Evolutionary conservation across 83 land plant species (phyloP).

Genomic region (Picea engelmannii): DNA sequence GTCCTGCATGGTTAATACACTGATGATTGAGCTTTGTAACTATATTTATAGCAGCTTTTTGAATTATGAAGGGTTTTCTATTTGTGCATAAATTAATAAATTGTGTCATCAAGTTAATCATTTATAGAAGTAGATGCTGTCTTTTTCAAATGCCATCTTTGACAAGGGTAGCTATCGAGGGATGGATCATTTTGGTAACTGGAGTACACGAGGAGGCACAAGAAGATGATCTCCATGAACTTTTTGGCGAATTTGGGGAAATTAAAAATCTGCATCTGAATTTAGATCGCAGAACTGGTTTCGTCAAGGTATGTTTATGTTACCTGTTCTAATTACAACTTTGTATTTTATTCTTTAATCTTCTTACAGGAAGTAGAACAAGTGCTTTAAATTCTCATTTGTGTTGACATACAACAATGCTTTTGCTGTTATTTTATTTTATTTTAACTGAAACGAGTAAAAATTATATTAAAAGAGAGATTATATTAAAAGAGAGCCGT

Average conservation of each 20-base stretch:
- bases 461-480: too few relatives aligned
- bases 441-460: too few relatives aligned
- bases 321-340: too few relatives aligned
- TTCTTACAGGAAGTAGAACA: too few relatives aligned
- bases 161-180: constrained; percentile 76
- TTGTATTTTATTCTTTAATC: too few relatives aligned
- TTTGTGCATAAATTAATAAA: neutral
- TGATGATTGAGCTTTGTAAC: too few relatives aligned
- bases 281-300: constrained; percentile 98
- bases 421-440: too few relatives aligned
- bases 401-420: too few relatives aligned
- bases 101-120: neutral
- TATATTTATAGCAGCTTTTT: neutral
- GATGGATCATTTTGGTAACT: constrained; percentile 96
- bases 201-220: constrained; percentile 99
- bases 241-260: constrained; percentile 90
- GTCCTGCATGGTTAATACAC: too few relatives aligned
- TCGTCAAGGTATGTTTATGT: constrained; percentile 74
- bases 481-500: too few relatives aligned
- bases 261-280: constrained; percentile 95
- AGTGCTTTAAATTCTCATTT: too few relatives aligned
- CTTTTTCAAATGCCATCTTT: constrained; percentile 4
- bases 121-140: neutral
- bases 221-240: constrained; percentile 90
- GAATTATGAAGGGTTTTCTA: neutral